Evolutionary conservation across 208 protist species (phyloP).

Genomic region (Trypanosoma avium): DNA sequence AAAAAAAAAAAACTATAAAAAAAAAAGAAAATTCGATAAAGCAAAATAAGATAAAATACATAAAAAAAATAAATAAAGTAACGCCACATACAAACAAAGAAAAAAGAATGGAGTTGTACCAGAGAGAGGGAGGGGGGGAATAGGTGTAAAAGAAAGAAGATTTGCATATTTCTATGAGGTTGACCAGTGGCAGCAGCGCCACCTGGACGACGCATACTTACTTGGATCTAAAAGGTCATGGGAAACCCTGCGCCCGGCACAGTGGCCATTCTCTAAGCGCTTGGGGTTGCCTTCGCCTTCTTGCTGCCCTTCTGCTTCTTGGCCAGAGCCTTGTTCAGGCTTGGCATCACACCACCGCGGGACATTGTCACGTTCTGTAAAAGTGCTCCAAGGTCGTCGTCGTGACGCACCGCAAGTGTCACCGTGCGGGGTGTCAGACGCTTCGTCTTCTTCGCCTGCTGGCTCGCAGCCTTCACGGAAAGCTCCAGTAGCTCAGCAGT

Average conservation of each 20-base stretch:
- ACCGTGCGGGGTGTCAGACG: slow-evolving; percentile 73
- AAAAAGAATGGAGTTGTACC: too few relatives aligned
- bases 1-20: neutral
- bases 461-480: slow-evolving; percentile 73
- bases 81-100: slow-evolving; percentile 7
- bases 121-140: slow-evolving; percentile 12
- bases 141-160: slow-evolving; percentile 17
- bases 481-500: slow-evolving; percentile 85
- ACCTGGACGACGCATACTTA: neutral
- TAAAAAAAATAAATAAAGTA: slow-evolving; percentile 18
- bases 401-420: slow-evolving; percentile 78
- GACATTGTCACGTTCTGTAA: slow-evolving; percentile 78
- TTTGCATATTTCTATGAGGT: neutral
- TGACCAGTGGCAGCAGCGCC: neutral
- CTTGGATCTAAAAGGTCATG: neutral
- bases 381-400: slow-evolving; percentile 69
- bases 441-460: slow-evolving; percentile 66
- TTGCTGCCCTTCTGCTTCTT: slow-evolving; percentile 82
- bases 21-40: neutral
- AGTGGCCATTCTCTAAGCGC: slow-evolving; percentile 30
- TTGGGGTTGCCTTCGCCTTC: slow-evolving; percentile 52
- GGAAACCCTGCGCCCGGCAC: neutral
- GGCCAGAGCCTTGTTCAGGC: slow-evolving; percentile 71
- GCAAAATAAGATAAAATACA: slow-evolving; percentile 18
- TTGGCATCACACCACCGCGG: slow-evolving; percentile 79